phyloP scores from a whole-genome alignment of 805 yeast species.

The Monosporozyma servazzii region DNA sequence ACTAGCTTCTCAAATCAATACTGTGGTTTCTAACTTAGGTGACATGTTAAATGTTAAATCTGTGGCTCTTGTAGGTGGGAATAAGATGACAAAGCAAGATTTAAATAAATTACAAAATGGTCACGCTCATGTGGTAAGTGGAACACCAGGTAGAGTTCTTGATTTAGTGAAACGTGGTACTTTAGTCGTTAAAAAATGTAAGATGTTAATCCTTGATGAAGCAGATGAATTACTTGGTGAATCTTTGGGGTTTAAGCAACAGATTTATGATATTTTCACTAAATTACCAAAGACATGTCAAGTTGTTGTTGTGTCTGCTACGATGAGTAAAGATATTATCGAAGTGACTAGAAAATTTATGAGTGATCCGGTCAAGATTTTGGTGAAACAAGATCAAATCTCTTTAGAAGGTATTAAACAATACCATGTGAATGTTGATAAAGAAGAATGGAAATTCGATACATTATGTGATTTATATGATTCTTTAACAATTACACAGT shows the following conservation, averaged over 20 bases:
- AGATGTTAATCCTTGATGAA: slow-evolving; percentile 88
- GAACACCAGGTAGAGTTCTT: slow-evolving; percentile 92
- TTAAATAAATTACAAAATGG: slow-evolving; percentile 54
- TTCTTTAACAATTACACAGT: slow-evolving; percentile 91
- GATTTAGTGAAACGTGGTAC: slow-evolving; percentile 85
- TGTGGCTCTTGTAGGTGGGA: slow-evolving; percentile 94
- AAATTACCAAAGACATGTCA: slow-evolving; percentile 83
- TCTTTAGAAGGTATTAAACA: slow-evolving; percentile 94
- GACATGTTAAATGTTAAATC: slow-evolving; percentile 78
- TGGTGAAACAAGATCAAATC: slow-evolving; percentile 92
- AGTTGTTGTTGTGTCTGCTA: slow-evolving; percentile 91
- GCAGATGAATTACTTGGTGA: slow-evolving; percentile 91
- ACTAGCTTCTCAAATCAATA: slow-evolving; percentile 85
- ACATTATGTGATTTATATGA: slow-evolving; percentile 92
- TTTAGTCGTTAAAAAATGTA: slow-evolving; percentile 63
- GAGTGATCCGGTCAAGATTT: slow-evolving; percentile 88
- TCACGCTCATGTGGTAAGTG: slow-evolving; percentile 88
- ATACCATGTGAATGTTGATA: slow-evolving; percentile 80
- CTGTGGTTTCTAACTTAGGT: slow-evolving; percentile 79
- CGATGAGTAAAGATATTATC: slow-evolving; percentile 87
- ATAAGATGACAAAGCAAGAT: slow-evolving; percentile 64
- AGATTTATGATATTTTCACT: slow-evolving; percentile 87
- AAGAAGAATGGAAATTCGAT: slow-evolving; percentile 92
- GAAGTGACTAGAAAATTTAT: slow-evolving; percentile 87
- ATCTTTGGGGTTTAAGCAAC: slow-evolving; percentile 85